These are phyloP conservation scores for Parachlorella kessleri DNA, from an alignment of 139 green algal genomes.

Conservation along the genomic window DNA sequence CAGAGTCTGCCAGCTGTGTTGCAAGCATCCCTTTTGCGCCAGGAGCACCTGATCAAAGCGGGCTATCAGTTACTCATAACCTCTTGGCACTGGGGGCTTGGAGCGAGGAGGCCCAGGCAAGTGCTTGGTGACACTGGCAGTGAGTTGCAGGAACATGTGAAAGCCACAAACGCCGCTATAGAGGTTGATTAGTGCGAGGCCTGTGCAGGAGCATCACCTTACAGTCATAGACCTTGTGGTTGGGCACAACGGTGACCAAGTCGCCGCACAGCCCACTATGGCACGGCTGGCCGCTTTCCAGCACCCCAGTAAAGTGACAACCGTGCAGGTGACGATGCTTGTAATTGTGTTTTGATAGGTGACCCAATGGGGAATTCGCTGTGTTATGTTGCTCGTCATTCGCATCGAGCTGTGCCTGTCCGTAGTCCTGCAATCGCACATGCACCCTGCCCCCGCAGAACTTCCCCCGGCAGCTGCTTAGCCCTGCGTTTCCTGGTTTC, in stretches of 20 bases:
- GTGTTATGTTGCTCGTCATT: no score
- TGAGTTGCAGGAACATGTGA: not conserved
- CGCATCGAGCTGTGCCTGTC: not conserved
- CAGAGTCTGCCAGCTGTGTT: constrained; percentile 1
- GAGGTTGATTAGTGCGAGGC: not conserved
- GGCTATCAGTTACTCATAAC: constrained; percentile 1
- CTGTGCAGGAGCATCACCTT: constrained; percentile 15
- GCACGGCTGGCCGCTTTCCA: constrained; percentile 10
- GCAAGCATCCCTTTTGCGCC: constrained; percentile 2
- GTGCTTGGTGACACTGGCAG: not conserved
- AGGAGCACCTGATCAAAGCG: not conserved
- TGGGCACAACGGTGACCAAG: constrained; percentile 8
- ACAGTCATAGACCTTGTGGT: constrained; percentile 13
- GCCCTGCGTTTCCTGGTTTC: not conserved
- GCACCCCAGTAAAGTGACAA: constrained; percentile 2
- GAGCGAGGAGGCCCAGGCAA: constrained; percentile 17
- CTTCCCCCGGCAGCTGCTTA: not conserved
- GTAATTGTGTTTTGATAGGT: not conserved
- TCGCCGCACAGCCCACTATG: constrained; percentile 11
- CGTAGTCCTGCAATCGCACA: not conserved
- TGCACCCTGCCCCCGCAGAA: not conserved
- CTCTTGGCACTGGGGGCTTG: constrained; percentile 19
- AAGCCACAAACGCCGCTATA: not conserved
- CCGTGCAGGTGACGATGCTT: constrained; percentile 21
- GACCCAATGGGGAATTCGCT: no score